phyloP scores from a whole-genome alignment of 148 eudicot genomes.

The Dysphania ambrosioides region DNA sequence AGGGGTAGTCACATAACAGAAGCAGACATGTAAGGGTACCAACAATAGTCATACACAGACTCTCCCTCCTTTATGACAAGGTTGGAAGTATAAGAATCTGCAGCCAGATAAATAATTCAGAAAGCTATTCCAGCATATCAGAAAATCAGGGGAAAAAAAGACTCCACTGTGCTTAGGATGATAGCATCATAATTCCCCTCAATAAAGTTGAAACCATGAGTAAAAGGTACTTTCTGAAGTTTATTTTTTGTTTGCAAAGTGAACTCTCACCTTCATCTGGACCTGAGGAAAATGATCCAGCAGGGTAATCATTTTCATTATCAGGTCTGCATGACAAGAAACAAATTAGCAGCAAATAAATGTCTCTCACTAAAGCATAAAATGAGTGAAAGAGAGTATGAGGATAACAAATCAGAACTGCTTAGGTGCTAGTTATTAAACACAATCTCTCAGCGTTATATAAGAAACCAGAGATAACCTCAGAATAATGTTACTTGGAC shows the following conservation, averaged over 20 bases:
- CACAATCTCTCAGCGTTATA: background rate
- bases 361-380: background rate
- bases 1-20: conserved; percentile 51
- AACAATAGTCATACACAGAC: conserved; percentile 90
- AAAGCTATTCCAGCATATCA: background rate
- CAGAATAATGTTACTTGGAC: background rate
- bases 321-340: conserved; percentile 47
- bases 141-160: too few species aligned
- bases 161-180: background rate
- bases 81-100: conserved; percentile 77
- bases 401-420: background rate
- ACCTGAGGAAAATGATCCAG: conserved; percentile 30
- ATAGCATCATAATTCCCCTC: background rate
- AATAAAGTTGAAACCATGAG: background rate
- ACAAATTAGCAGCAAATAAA: conserved; percentile 8
- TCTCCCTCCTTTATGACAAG: conserved; percentile 77
- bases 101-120: conserved; percentile 21
- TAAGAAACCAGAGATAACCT: background rate
- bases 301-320: conserved; percentile 35
- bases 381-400: background rate
- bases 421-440: background rate
- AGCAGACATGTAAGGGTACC: conserved; percentile 96
- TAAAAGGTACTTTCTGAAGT: background rate
- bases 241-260: background rate
- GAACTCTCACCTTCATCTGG: conserved; percentile 50